Evolutionary conservation across 495 filamentous ascomycete species (phyloP), one percentile per base, ranked within the genome.

Genomic region (Cenococcum geophilum): DNA sequence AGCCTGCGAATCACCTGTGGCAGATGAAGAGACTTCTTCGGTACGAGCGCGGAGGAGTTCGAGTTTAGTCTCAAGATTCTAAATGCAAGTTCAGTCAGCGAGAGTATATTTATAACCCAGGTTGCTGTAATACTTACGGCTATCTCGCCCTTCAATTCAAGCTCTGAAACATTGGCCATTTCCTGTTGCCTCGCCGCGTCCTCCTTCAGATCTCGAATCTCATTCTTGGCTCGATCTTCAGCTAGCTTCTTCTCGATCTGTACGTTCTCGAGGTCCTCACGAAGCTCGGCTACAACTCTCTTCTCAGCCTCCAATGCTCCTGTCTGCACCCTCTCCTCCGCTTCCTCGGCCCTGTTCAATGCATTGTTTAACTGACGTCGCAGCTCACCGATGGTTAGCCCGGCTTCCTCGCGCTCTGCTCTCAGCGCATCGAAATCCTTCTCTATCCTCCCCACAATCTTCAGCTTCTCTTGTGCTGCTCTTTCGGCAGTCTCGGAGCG

Each of bases 1-100:
- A 22, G 87, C 89, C 66, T 95, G 91, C 0, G 89, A 84, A 70
- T 97, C 91, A 6, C 91, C 87, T 5, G 81, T 81, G 43, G 83
- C 80, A 20, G 90, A 88, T 5, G 90, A 91, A 0, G 91, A 91
- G 4, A 86, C 89, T 72, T 99, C 95, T 76, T 99, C 95, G 9
- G 89, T 90, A 21, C 88, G 81, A 20, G 85, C 80, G 18, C 95
- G 85, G 69, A 96, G 82, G 40, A 87, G 86, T 69, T 99, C 95
- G 67, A 97, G 80, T 68, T 93, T 93, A 68, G 86, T 87, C 74
- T 99, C 95, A 67, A 97, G 79, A 34, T 83, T 79, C 76, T 88
- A 75, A 1, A 43, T n/a, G n/a, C 3, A 47, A n/a, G 20, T 57
- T 22, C 4, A 16, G 57, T 61, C 42, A 64, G 49, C 53, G 45